Percentiles rank a stretch among this genome's conserved stretches.
These are phyloP conservation scores for Lasiodiplodia citricola DNA, from an alignment of 2,329 filamentous ascomycete species.

Conservation along the genomic window DNA sequence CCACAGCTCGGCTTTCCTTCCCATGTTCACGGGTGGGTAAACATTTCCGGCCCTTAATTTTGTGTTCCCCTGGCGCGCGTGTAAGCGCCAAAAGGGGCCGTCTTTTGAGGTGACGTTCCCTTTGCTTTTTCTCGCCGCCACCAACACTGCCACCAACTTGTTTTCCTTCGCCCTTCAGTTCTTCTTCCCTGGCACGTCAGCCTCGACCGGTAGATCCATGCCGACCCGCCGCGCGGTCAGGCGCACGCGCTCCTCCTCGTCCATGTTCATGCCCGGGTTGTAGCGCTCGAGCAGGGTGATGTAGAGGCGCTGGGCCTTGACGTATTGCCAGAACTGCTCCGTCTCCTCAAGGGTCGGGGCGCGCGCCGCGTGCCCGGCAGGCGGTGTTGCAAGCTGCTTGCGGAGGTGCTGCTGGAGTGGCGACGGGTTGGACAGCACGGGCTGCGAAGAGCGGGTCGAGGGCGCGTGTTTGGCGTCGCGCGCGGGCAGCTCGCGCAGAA, in stretches of 20 bases:
- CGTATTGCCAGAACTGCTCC: slow-evolving; percentile 81
- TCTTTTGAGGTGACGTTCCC: background rate
- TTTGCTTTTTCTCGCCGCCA: background rate
- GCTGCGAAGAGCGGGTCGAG: slow-evolving; percentile 35
- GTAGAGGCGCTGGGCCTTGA: slow-evolving; percentile 85
- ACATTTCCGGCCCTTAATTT: background rate
- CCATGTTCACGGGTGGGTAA: background rate
- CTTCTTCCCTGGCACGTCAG: background rate
- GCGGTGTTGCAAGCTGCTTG: slow-evolving; percentile 58
- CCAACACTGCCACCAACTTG: background rate
- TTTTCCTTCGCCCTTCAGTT: background rate
- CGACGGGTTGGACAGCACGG: slow-evolving; percentile 62
- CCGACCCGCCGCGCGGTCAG: slow-evolving; percentile 86
- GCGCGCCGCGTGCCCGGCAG: slow-evolving; percentile 20
- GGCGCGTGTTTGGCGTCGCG: slow-evolving; percentile 50
- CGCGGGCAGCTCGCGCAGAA: slow-evolving; percentile 87
- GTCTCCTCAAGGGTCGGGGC: slow-evolving; percentile 54
- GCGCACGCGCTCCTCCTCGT: slow-evolving; percentile 80
- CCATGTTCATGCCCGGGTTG: slow-evolving; percentile 90
- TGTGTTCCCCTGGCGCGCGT: background rate
- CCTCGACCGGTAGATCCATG: slow-evolving; percentile 74
- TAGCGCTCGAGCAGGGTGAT: slow-evolving; percentile 83
- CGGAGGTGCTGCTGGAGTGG: slow-evolving; percentile 74
- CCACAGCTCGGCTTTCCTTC: background rate
- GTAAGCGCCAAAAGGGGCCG: background rate